These are phyloP conservation scores for Plasmodium gonderi DNA, from an alignment of 169 alveolate species.

Conservation along the genomic window DNA sequence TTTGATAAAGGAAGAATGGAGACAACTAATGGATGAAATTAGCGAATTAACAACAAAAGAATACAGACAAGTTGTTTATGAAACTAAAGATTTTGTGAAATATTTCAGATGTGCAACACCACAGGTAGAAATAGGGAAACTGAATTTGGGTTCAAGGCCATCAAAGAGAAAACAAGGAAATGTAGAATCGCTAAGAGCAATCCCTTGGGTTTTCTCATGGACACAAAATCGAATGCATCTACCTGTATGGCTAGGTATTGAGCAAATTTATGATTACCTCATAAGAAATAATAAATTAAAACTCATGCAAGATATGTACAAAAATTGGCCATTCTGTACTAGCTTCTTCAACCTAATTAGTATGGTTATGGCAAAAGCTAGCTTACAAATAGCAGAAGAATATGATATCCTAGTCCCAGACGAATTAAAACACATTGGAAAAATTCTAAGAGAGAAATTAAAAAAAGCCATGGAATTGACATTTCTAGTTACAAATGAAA, in stretches of 20 bases:
- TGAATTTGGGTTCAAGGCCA: constrained; percentile 89
- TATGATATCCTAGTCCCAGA: constrained; percentile 80
- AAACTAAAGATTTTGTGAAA: constrained; percentile 82
- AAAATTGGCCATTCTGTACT: constrained; percentile 87
- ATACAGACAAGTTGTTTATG: constrained; percentile 81
- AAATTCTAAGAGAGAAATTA: constrained; percentile 53
- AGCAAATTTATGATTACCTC: constrained; percentile 76
- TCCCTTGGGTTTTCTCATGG: constrained; percentile 93
- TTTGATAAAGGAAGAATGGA: constrained; percentile 79
- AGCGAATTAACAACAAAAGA: constrained; percentile 82
- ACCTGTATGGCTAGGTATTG: constrained; percentile 90
- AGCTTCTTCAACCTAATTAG: constrained; percentile 86
- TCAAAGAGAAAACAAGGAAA: constrained; percentile 86
- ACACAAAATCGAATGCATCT: constrained; percentile 87
- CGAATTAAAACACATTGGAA: constrained; percentile 62
- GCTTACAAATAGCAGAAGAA: constrained; percentile 78
- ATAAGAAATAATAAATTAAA: constrained; percentile 45
- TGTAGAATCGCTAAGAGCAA: constrained; percentile 88
- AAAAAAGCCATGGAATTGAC: constrained; percentile 74
- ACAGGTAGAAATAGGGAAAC: constrained; percentile 85
- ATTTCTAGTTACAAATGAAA: constrained; percentile 78
- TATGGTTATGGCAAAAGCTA: constrained; percentile 85
- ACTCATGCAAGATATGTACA: constrained; percentile 81
- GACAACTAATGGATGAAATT: constrained; percentile 83
- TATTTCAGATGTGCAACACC: constrained; percentile 88